These are phyloP conservation scores for Plasmodium sp. DNA, from an alignment of 169 alveolate genomes.

Conservation along the genomic window DNA sequence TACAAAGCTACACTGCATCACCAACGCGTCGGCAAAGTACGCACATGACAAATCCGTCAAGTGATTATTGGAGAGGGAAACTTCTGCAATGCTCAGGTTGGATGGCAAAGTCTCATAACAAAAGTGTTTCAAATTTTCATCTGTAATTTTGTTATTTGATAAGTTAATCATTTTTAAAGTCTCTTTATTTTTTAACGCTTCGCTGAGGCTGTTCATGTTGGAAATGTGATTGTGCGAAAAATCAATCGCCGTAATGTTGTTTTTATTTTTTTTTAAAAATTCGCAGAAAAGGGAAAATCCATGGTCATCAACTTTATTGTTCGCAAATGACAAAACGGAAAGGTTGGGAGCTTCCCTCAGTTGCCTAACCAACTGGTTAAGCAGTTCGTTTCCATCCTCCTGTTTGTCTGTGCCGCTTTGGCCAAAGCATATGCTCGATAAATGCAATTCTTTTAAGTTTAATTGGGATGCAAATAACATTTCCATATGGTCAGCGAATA, in stretches of 20 bases:
- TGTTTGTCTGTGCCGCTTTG: background rate
- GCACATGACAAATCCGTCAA: constrained; percentile 8
- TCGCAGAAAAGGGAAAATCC: constrained; percentile 8
- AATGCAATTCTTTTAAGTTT: constrained; percentile 28
- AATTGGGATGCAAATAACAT: constrained; percentile 2
- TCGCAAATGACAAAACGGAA: constrained; percentile 5
- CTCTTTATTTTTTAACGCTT: constrained; percentile 25
- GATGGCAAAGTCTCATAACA: constrained; percentile 8
- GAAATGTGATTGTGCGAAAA: constrained; percentile 28
- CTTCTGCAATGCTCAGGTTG: constrained; percentile 9
- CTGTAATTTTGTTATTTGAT: constrained; percentile 29
- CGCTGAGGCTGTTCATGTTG: background rate
- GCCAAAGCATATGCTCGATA: constrained; percentile 14
- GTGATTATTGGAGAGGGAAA: constrained; percentile 9
- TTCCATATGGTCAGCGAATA: constrained; percentile 3
- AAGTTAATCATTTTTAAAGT: constrained; percentile 27
- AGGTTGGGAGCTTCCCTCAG: constrained; percentile 1
- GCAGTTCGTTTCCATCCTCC: background rate
- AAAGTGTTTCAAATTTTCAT: constrained; percentile 6
- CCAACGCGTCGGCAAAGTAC: constrained; percentile 25
- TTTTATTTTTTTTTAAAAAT: constrained; percentile 9
- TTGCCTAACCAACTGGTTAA: background rate
- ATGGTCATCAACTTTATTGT: constrained; percentile 35
- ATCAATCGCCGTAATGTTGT: constrained; percentile 29
- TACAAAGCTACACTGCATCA: constrained; percentile 1